Base-by-base conservation (phyloP, 805 yeast species). In the Lipomyces mesembrius region DNA sequence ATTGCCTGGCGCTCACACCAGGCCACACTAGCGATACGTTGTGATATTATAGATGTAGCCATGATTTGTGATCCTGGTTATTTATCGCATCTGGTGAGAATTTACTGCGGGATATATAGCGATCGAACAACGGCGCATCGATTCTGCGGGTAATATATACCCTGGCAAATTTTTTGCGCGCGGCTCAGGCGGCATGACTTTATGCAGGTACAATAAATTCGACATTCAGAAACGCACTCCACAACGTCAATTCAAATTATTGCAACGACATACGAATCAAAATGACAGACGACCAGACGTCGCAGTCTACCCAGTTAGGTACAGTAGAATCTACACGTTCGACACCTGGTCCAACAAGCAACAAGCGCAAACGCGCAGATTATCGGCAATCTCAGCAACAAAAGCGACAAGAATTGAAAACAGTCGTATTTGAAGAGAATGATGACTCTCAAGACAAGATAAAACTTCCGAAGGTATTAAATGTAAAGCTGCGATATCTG, bases 301-400 rank as follows among this genome's bases (percentile, higher is more conserved):
- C 49, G 7, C 49, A n/a, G 49, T n/a, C 20, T 17, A 22, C 9
- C 22, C 49, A n/a, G 9, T 17, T 17, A 54, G 37, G 20, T n/a
- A 53, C 17, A 37, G 17, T 14, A 37, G 39, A 11, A 37, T 37
- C 39, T 14, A 37, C 5, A 11, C 17, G 32, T 6, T 37, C 59
- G 32, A 35, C 59, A n/a, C 22, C 35, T 35, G 34, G 52, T 39
- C n/a, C 59, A 22, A 32, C 59, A 11, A n/a, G 43, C 20, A 64
- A 51, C 51, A 69, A 69, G 57, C 66, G 71, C n/a, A 79, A 77
- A 66, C 72, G 82, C 22, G 73, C 76, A 62, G 76, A 68, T 32
- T 80, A 80, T 67, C 74, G 82, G 56, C 72, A 70, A 49, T 79
- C 84, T 73, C 87, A 85, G 75, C 84, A 84, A 70, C 82, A 80